Percentiles rank a stretch among this genome's conserved stretches.
phyloP scores from a whole-genome alignment of 257 asterid genomes.

The Rubia yunnanensis region DNA sequence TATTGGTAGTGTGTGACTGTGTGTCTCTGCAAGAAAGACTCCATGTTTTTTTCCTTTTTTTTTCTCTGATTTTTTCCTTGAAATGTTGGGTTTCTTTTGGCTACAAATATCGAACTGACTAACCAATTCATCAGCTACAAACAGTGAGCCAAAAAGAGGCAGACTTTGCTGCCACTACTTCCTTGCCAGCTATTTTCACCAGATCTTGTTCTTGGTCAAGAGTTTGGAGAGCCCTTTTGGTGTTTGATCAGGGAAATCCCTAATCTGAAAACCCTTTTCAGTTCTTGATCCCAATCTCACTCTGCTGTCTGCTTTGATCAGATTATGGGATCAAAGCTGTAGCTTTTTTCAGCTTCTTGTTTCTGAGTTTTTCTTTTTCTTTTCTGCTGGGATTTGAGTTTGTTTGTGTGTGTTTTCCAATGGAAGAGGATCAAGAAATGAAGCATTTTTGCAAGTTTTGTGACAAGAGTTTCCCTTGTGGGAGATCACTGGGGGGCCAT shows the following conservation, averaged over 20 bases:
- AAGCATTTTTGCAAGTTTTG: conserved; percentile 63
- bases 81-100: conserved; percentile 10
- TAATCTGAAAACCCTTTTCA: conserved; percentile 3
- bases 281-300: conserved; percentile 13
- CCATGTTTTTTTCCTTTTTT: not conserved
- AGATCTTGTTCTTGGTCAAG: conserved; percentile 28
- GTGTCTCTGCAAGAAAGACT: conserved; percentile 8
- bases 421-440: conserved; percentile 28
- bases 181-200: conserved; percentile 13
- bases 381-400: not conserved
- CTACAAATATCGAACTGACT: conserved; percentile 20
- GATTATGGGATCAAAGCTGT: conserved; percentile 19
- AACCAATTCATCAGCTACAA: conserved; percentile 7
- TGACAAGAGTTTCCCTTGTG: conserved; percentile 48
- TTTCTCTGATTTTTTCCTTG: conserved; percentile 9
- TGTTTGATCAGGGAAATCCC: not conserved
- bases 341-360: conserved; percentile 10
- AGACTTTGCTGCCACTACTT: conserved; percentile 10
- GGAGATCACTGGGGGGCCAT: conserved; percentile 62
- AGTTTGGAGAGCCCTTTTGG: not conserved
- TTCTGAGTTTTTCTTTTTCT: not conserved
- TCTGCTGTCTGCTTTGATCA: conserved; percentile 7
- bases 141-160: conserved; percentile 7
- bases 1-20: conserved; percentile 11
- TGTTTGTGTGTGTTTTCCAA: conserved; percentile 5